Conservation (phyloP, 148 eudicot genomes). For the Nepenthes mirabilis region DNA sequence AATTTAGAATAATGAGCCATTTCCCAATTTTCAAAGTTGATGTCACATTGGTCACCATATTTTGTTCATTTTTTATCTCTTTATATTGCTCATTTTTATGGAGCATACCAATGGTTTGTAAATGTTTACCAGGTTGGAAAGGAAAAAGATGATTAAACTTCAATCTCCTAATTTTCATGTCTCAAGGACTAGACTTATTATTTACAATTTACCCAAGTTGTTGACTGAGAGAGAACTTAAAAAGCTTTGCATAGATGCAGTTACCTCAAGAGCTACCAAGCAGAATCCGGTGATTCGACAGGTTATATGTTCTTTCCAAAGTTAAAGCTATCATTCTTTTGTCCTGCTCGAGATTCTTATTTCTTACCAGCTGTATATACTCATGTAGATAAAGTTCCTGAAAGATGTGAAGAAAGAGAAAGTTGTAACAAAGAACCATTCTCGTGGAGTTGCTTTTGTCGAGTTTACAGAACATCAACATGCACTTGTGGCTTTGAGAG, state of each 20-base stretch:
- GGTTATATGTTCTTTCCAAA: constrained; percentile 31
- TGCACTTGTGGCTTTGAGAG: constrained; percentile 92
- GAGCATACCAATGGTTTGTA: constrained; percentile 4
- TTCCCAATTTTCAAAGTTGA: too few relatives aligned
- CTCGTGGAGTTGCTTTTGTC: constrained; percentile 93
- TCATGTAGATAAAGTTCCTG: constrained; percentile 65
- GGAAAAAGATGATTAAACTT: constrained; percentile 62
- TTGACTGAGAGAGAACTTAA: constrained; percentile 56
- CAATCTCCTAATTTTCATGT: constrained; percentile 87
- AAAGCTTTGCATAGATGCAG: constrained; percentile 66
- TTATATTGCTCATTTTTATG: not conserved
- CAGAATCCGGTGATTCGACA: constrained; percentile 75
- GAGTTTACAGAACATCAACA: constrained; percentile 94
- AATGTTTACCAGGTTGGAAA: constrained; percentile 51
- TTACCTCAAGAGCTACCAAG: constrained; percentile 76
- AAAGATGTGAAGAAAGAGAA: constrained; percentile 56
- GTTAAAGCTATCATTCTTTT: constrained; percentile 4
- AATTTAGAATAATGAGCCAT: not conserved
- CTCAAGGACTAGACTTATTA: constrained; percentile 76
- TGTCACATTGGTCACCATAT: too few relatives aligned
- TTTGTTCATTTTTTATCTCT: not conserved
- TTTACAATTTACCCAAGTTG: constrained; percentile 82
- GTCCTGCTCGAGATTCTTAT: constrained; percentile 1
- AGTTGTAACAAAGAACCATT: constrained; percentile 37
- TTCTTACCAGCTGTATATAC: not conserved